Evolutionary conservation across 2,329 filamentous ascomycete genomes (phyloP).

Genomic region (Metarhizium brunneum): DNA sequence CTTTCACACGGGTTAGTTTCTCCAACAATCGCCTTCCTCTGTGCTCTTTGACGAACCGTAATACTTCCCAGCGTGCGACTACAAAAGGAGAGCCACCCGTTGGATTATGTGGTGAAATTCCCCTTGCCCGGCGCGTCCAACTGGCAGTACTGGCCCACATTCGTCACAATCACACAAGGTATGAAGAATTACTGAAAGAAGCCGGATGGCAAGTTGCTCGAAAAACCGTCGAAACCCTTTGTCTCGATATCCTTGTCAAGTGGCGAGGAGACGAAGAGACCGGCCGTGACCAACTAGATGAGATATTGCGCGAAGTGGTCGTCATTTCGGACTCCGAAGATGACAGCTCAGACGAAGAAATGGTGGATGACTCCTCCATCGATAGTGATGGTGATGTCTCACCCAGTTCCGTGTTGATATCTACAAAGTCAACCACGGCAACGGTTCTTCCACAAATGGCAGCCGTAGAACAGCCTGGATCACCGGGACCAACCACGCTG

Average conservation of each 20-base stretch:
- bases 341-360: slow-evolving; percentile 30
- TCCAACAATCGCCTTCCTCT: neutral
- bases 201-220: slow-evolving; percentile 50
- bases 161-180: slow-evolving; percentile 56
- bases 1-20: slow-evolving; percentile 49
- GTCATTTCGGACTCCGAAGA: slow-evolving; percentile 54
- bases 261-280: slow-evolving; percentile 64
- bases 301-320: slow-evolving; percentile 57
- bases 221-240: slow-evolving; percentile 50
- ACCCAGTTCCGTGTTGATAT: slow-evolving; percentile 10
- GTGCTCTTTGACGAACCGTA: slow-evolving; percentile 7
- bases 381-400: slow-evolving; percentile 14
- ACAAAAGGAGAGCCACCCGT: slow-evolving; percentile 47
- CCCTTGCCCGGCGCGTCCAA: slow-evolving; percentile 53
- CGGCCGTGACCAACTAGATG: slow-evolving; percentile 56
- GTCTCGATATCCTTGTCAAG: slow-evolving; percentile 58
- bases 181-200: slow-evolving; percentile 51
- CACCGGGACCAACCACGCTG: slow-evolving; percentile 2
- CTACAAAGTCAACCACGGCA: slow-evolving; percentile 7
- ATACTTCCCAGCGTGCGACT: slow-evolving; percentile 31
- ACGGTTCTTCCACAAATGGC: neutral
- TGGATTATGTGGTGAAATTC: slow-evolving; percentile 44
- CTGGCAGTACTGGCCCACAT: slow-evolving; percentile 59
- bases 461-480: neutral
- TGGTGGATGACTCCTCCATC: slow-evolving; percentile 22